Evolutionary conservation across 179 eudicot species (phyloP).

Genomic region (Heliamphora pulchella): DNA sequence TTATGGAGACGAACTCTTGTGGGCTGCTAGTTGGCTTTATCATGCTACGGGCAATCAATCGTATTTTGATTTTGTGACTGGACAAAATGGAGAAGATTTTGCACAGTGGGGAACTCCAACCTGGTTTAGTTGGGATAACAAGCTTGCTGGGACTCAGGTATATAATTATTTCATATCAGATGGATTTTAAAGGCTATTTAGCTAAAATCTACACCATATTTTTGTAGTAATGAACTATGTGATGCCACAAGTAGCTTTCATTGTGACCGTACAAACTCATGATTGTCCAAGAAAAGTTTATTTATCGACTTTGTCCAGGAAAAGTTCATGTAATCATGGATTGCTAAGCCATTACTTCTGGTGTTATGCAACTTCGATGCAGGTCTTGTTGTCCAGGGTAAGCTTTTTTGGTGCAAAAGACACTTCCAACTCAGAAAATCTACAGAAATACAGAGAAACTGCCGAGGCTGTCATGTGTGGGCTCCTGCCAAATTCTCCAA

Average conservation of each 20-base stretch:
- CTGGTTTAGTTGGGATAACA: constrained; percentile 99
- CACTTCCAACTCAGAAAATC: constrained; percentile 40
- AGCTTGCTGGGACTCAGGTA: constrained; percentile 89
- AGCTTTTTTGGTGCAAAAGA: constrained; percentile 65
- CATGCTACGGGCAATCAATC: constrained; percentile 71
- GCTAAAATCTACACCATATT: neutral
- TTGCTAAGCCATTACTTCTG: neutral
- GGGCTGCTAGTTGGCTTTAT: constrained; percentile 97
- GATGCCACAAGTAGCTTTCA: neutral
- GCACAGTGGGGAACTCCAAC: constrained; percentile 72
- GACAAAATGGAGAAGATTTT: constrained; percentile 50
- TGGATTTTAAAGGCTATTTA: neutral
- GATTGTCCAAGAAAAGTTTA: neutral
- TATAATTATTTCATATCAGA: neutral
- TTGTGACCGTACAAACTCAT: neutral
- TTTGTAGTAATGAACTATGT: neutral
- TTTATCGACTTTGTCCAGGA: neutral
- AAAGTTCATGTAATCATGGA: neutral
- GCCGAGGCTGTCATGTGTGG: constrained; percentile 94
- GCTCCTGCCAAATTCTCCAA: constrained; percentile 77
- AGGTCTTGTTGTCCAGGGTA: constrained; percentile 81
- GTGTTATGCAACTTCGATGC: constrained; percentile 13
- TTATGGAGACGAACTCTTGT: constrained; percentile 92
- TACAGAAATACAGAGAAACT: constrained; percentile 54
- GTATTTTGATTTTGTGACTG: constrained; percentile 60